phyloP scores from a whole-genome alignment of 257 asterid genomes.

The Handroanthus guayacan region DNA sequence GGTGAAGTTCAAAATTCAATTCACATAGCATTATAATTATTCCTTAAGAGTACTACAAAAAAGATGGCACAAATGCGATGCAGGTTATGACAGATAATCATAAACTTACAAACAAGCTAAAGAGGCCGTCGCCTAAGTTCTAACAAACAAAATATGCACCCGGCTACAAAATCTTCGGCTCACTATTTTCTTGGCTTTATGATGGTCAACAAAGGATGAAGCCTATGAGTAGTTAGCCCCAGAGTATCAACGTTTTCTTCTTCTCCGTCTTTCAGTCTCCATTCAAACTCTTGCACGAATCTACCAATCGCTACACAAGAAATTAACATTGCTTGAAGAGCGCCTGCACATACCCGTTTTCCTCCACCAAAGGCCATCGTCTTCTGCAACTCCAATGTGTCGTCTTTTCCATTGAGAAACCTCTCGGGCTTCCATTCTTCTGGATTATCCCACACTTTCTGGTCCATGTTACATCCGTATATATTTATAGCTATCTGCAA shows the following conservation, averaged over 20 bases:
- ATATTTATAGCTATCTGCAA: conserved; percentile 69
- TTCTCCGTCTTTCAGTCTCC: conserved; percentile 61
- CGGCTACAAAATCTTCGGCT: conserved; percentile 35
- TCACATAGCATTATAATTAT: too few relatives aligned
- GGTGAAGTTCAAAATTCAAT: too few relatives aligned
- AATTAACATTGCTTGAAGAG: conserved; percentile 68
- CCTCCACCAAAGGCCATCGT: conserved; percentile 80
- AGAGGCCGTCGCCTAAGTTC: too few relatives aligned
- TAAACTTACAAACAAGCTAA: too few relatives aligned
- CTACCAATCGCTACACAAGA: conserved; percentile 62
- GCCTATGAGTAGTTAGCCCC: conserved; percentile 70
- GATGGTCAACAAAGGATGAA: conserved; percentile 59
- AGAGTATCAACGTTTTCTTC: conserved; percentile 61
- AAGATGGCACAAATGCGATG: too few relatives aligned
- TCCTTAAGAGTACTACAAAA: too few relatives aligned
- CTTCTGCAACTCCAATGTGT: conserved; percentile 58
- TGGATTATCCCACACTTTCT: conserved; percentile 57
- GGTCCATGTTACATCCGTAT: conserved; percentile 70
- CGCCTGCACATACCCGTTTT: conserved; percentile 69
- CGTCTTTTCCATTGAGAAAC: conserved; percentile 51
- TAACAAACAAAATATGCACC: too few relatives aligned
- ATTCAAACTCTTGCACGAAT: conserved; percentile 62
- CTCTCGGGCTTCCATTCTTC: conserved; percentile 70
- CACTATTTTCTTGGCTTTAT: conserved; percentile 74
- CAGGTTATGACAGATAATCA: too few relatives aligned